Base-by-base conservation (phyloP, 2,329 filamentous ascomycete species). In the Sporothrix mexicana region DNA sequence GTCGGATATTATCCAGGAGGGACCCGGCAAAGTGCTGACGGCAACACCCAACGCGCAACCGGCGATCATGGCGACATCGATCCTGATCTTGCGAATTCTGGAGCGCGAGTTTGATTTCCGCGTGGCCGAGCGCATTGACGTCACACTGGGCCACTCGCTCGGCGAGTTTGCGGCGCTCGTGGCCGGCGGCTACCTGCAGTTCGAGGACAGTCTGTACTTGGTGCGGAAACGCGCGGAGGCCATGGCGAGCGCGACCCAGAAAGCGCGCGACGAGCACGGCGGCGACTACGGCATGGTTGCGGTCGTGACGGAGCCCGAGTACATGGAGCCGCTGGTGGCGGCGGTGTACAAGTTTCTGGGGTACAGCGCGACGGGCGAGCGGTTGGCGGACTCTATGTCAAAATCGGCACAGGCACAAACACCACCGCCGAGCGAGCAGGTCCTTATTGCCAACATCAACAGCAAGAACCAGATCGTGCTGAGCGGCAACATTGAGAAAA, bases 391-490 rank as follows among this genome's bases (percentile, higher is more conserved):
- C 10, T n/a, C 51, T 5, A n/a, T 15, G 51, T 12, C 20, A 17
- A 25, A 25, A 20, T 23, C 51, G 13, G 20, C 51, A 5, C 30
- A 25, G 20, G 9, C 30, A 62, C 59, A 23, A 9, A 9, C 41
- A 6, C 45, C 90, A 43, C 92, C 93, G 20, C 89, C 93, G 3
- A 94, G 97, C 71, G 89, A 96, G 79, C 93, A 97, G 81, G 95
- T 98, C 69, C 85, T 92, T 76, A 94, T 98, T 77, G 95, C 94
- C 74, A 98, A 98, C 82, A 90, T 97, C 83, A 98, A 98, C 83
- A 93, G 91, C 80, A 96, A 94, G 84, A 97, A 97, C 80, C 95
- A 98, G 83, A 97, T 98, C 78, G 95, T 98, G 69, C 85, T 98
- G 70, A 96, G 93, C 79, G 95, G 95, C 49, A 95, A 91, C 81